These are phyloP conservation scores for Tylopilus sp. DNA, from an alignment of 1,284 basidiomycete genomes.

Conservation along the genomic window DNA sequence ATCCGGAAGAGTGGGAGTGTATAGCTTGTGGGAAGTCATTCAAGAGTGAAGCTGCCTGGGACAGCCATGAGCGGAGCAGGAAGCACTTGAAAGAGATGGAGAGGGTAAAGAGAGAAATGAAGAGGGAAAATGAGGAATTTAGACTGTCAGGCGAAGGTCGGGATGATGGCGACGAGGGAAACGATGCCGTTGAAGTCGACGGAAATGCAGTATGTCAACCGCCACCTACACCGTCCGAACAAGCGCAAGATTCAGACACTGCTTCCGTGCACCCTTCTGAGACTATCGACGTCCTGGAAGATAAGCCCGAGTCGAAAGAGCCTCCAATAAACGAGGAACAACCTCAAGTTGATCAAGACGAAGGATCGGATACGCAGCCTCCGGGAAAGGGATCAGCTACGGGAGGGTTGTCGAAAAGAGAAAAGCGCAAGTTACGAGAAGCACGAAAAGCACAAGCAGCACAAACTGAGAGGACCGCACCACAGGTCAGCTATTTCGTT, in stretches of 20 bases:
- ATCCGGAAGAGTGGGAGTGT: conserved; percentile 86
- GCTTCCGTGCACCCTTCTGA: neutral
- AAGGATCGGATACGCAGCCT: neutral
- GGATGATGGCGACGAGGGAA: conserved; percentile 27
- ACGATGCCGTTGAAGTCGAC: conserved; percentile 14
- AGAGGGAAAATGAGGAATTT: conserved; percentile 70
- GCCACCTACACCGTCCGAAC: conserved; percentile 13
- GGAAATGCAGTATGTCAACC: conserved; percentile 11
- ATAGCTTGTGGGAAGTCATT: conserved; percentile 94
- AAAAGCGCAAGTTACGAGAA: conserved; percentile 76
- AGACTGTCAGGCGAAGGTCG: conserved; percentile 34
- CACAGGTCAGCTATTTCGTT: conserved; percentile 15
- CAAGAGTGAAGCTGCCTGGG: conserved; percentile 90
- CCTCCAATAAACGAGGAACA: conserved; percentile 2
- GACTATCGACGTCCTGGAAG: neutral
- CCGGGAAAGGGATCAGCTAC: conserved; percentile 43
- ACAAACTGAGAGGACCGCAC: conserved; percentile 14
- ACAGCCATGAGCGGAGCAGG: conserved; percentile 94
- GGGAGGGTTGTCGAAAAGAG: conserved; percentile 66
- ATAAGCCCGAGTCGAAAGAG: conserved; percentile 3
- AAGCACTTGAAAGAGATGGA: conserved; percentile 92
- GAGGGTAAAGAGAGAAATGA: conserved; percentile 69
- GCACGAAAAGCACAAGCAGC: conserved; percentile 66
- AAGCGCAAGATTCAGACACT: conserved; percentile 21
- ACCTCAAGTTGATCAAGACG: conserved; percentile 1